Conservation (phyloP, 1,139 yeast genomes). For the Debaryomyces sp. region DNA sequence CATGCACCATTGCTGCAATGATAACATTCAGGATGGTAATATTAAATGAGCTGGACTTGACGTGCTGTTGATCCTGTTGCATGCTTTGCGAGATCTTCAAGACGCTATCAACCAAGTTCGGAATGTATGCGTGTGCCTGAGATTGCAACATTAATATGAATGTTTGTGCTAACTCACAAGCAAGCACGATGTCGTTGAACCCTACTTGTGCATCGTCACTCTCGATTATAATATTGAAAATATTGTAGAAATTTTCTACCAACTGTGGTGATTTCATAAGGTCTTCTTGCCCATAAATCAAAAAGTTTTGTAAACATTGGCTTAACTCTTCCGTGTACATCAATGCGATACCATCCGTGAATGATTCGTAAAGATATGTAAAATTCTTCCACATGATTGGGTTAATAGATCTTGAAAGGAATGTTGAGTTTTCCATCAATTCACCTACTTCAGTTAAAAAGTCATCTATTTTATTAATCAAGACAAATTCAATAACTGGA, state of each 20-base stretch:
- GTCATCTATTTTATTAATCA: constrained; percentile 68
- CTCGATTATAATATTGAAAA: constrained; percentile 41
- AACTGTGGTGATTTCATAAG: constrained; percentile 36
- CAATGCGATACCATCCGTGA: constrained; percentile 57
- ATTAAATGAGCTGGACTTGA: constrained; percentile 45
- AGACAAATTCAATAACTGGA: constrained; percentile 72
- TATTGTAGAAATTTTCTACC: constrained; percentile 27
- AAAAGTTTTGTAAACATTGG: constrained; percentile 75
- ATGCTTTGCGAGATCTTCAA: constrained; percentile 10
- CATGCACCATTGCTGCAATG: constrained; percentile 65
- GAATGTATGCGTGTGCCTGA: constrained; percentile 40
- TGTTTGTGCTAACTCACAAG: constrained; percentile 57
- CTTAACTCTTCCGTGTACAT: constrained; percentile 75
- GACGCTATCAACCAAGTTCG: constrained; percentile 38
- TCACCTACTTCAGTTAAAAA: constrained; percentile 83
- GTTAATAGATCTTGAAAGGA: constrained; percentile 69
- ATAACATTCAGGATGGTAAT: constrained; percentile 68
- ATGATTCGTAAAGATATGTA: constrained; percentile 53
- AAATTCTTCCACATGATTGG: constrained; percentile 79
- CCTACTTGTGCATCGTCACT: constrained; percentile 45
- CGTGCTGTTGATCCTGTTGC: constrained; percentile 16
- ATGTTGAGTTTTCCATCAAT: constrained; percentile 83
- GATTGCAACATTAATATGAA: constrained; percentile 53
- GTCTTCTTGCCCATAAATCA: constrained; percentile 68
- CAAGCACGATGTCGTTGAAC: constrained; percentile 51